These are phyloP conservation scores for Lactuca sativa DNA, from an alignment of 129 eudicot genomes.

Conservation along the genomic window DNA sequence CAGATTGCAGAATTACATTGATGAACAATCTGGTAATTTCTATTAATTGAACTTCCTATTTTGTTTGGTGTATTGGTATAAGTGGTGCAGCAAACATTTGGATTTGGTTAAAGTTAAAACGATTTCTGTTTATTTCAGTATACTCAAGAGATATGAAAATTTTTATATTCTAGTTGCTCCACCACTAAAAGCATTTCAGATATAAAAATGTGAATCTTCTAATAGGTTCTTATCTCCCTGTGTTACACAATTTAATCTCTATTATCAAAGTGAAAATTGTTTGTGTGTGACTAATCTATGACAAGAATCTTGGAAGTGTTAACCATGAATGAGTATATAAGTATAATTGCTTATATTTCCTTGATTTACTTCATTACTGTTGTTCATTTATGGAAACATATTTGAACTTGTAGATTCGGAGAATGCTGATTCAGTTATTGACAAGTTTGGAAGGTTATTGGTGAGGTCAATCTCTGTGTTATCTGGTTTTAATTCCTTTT, in stretches of 20 bases:
- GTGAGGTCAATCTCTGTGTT: constrained; percentile 46
- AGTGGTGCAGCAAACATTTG: not conserved
- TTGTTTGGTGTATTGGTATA: not conserved
- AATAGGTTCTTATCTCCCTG: constrained; percentile 5
- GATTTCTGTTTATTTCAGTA: constrained; percentile 10
- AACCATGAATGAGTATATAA: not conserved
- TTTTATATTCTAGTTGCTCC: constrained; percentile 11
- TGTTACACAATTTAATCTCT: not conserved
- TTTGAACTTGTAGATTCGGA: constrained; percentile 42
- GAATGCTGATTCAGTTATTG: constrained; percentile 41
- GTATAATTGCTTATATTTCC: constrained; percentile 15
- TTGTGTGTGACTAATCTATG: not conserved
- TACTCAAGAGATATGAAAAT: not conserved
- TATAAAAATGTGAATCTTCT: not conserved
- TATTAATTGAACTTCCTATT: no score
- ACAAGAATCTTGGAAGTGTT: not conserved
- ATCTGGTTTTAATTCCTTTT: constrained; percentile 7
- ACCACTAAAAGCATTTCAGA: not conserved
- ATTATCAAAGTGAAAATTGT: not conserved
- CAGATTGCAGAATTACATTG: constrained; percentile 34
- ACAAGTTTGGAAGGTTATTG: constrained; percentile 78
- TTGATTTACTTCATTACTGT: constrained; percentile 4
- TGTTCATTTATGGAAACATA: constrained; percentile 29
- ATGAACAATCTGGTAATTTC: constrained; percentile 36
- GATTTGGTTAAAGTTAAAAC: constrained; percentile 14